Conservation (phyloP, 345 rosid species). For the Eucalyptus melliodora region DNA sequence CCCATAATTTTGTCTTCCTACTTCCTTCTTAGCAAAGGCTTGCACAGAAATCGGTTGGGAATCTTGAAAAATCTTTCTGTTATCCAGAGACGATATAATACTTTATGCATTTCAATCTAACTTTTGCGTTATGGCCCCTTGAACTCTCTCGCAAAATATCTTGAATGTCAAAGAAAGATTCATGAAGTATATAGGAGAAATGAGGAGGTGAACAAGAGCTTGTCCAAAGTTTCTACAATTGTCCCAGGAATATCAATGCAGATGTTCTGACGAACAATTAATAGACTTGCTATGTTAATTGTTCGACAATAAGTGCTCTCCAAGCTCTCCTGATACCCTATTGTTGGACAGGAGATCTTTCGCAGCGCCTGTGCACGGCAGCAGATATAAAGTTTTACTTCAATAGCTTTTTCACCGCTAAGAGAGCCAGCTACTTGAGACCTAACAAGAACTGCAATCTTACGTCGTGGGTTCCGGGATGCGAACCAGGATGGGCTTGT, state of each 20-base stretch:
- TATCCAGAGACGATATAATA: background rate
- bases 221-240: background rate
- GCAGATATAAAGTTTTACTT: constrained; percentile 85
- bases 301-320: background rate
- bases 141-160: background rate
- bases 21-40: background rate
- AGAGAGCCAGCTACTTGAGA: constrained; percentile 34
- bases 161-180: background rate
- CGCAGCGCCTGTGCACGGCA: constrained; percentile 66
- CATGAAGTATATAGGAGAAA: background rate
- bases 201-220: background rate
- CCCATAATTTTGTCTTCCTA: background rate
- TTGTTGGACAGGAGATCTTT: constrained; percentile 50
- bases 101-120: background rate
- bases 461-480: constrained; percentile 83
- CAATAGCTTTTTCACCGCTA: constrained; percentile 34
- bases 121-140: background rate
- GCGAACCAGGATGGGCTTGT: constrained; percentile 99
- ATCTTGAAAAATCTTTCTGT: background rate
- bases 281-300: background rate
- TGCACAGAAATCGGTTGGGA: background rate
- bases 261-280: background rate
- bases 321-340: background rate
- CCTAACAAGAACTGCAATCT: constrained; percentile 93
- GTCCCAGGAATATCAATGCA: background rate